phyloP scores from a whole-genome alignment of 192 early-diverging fungal species.

The Coemansia sp. region DNA sequence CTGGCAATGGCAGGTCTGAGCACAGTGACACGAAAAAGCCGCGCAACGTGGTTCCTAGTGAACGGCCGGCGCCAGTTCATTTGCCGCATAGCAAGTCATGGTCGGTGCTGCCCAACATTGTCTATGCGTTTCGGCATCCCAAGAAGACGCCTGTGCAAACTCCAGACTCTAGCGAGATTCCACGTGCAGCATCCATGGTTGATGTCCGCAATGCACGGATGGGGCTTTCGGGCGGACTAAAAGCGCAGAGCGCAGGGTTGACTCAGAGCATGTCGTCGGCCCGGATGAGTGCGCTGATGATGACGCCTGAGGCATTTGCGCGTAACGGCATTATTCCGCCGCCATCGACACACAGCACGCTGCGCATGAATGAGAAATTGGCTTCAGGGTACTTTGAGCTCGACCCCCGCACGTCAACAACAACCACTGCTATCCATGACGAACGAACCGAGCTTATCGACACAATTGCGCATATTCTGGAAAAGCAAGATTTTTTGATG shows the following conservation, averaged over 20 bases:
- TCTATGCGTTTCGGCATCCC: slow-evolving; percentile 17
- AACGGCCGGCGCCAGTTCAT: not conserved
- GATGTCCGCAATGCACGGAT: not conserved
- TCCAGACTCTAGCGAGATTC: not conserved
- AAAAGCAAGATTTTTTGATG: slow-evolving; percentile 62
- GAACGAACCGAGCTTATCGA: slow-evolving; percentile 24
- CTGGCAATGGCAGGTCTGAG: slow-evolving; percentile 8
- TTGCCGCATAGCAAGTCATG: slow-evolving; percentile 9
- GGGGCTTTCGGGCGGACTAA: not conserved
- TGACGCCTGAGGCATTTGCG: slow-evolving; percentile 35
- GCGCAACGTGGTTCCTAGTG: not conserved
- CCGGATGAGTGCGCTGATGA: slow-evolving; percentile 30
- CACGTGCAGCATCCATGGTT: slow-evolving; percentile 10
- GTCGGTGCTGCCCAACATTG: slow-evolving; percentile 1
- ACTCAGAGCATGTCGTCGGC: slow-evolving; percentile 26
- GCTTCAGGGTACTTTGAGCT: slow-evolving; percentile 25
- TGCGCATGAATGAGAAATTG: slow-evolving; percentile 17
- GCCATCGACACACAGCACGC: slow-evolving; percentile 29
- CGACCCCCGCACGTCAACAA: not conserved
- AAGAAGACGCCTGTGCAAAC: not conserved
- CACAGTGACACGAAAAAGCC: not conserved
- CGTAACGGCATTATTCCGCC: slow-evolving; percentile 38
- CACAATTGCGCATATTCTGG: slow-evolving; percentile 61
- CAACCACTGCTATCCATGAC: not conserved
- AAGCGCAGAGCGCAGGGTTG: not conserved